Evolutionary conservation across 176 grass and related monocot genomes (phyloP).

Genomic region (Lolium rigidum): DNA sequence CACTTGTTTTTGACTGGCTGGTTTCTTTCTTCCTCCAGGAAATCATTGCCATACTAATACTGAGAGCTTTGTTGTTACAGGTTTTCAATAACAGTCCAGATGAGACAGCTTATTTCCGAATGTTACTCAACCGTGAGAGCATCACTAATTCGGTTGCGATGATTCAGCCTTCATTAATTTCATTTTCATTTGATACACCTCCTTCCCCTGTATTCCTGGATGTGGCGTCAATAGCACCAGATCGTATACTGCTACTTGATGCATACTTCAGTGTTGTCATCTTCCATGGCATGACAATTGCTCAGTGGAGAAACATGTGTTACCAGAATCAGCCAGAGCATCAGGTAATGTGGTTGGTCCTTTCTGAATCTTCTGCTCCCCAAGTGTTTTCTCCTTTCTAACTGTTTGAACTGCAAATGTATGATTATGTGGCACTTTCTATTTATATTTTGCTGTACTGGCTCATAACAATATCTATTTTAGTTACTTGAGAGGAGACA

Average conservation of each 20-base stretch:
- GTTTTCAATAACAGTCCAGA: conserved; percentile 99
- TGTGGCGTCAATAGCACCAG: conserved; percentile 86
- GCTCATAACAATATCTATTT: neutral
- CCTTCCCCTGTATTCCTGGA: conserved; percentile 90
- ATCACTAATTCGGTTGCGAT: conserved; percentile 92
- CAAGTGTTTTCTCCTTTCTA: neutral
- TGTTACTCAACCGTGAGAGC: conserved; percentile 95
- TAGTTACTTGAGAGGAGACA: conserved; percentile 10
- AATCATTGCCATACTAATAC: conserved; percentile 34
- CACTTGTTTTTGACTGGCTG: conserved; percentile 5
- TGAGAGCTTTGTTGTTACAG: conserved; percentile 49
- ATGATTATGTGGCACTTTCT: neutral
- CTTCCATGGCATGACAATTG: conserved; percentile 96
- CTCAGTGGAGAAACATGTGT: conserved; percentile 99
- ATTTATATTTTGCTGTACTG: neutral
- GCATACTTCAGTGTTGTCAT: conserved; percentile 98
- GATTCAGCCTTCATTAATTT: conserved; percentile 92
- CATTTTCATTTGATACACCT: conserved; percentile 88
- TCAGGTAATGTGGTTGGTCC: conserved; percentile 61
- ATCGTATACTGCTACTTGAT: conserved; percentile 94
- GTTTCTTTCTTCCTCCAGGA: neutral
- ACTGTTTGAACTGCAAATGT: neutral
- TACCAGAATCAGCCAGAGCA: conserved; percentile 98
- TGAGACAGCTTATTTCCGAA: conserved; percentile 96
- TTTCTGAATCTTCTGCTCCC: neutral